Percentiles rank a stretch among this genome's conserved stretches.
Evolutionary conservation across 768 basidiomycete species (phyloP).

Genomic region (Pleurotus citrinopileatus): DNA sequence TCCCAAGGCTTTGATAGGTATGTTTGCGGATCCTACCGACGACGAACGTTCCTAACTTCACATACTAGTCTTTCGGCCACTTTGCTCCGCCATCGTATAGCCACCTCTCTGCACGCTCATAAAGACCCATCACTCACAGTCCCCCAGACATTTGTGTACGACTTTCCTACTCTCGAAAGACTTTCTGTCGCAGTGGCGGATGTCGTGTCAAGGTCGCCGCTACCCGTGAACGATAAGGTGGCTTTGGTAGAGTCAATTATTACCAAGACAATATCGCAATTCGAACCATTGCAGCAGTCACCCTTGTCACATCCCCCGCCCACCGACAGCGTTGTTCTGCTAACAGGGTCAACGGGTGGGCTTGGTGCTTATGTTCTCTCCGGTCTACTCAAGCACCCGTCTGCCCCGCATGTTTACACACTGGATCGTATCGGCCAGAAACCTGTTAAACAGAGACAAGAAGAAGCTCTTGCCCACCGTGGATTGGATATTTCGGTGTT

Average conservation of each 20-base stretch:
- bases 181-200: conserved; percentile 27
- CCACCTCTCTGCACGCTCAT: conserved; percentile 14
- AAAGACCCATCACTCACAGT: conserved; percentile 17
- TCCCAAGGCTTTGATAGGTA: conserved; percentile 32
- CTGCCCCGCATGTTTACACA: conserved; percentile 18
- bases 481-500: conserved; percentile 16
- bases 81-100: conserved; percentile 34
- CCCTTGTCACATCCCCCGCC: too few relatives aligned
- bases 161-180: conserved; percentile 32
- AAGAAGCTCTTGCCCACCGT: conserved; percentile 16
- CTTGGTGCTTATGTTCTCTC: conserved; percentile 25
- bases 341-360: conserved; percentile 32
- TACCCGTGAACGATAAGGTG: too few relatives aligned
- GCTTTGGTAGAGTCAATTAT: too few relatives aligned
- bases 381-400: not conserved
- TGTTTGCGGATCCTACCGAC: conserved; percentile 5
- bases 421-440: conserved; percentile 16
- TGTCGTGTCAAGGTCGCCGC: too few relatives aligned
- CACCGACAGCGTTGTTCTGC: conserved; percentile 21
- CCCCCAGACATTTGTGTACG: conserved; percentile 40
- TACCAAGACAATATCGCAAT: too few relatives aligned
- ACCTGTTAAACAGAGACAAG: conserved; percentile 17
- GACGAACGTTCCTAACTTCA: not conserved
- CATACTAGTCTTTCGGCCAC: conserved; percentile 32
- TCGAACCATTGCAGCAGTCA: too few relatives aligned